These are phyloP conservation scores for Apophysomyces trapeziformis DNA, from an alignment of 371 early-diverging fungal species.

Conservation along the genomic window DNA sequence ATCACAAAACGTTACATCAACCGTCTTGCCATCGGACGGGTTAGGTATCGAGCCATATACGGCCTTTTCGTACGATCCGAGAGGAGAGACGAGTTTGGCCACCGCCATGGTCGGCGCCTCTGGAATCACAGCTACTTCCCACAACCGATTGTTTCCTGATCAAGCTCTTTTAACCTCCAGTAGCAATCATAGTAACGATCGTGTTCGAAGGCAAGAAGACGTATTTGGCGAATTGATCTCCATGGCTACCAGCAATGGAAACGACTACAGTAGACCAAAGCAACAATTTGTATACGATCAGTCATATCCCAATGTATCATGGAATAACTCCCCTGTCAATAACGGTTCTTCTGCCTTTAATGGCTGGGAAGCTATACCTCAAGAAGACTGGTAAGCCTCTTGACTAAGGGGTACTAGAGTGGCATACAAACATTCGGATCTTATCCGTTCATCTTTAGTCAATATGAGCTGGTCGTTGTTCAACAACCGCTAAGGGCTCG, in stretches of 20 bases:
- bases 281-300: conserved; percentile 1
- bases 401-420: background rate
- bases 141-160: background rate
- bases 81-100: background rate
- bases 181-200: background rate
- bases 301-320: background rate
- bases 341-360: background rate
- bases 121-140: background rate
- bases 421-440: conserved; percentile 7
- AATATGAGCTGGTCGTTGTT: conserved; percentile 38
- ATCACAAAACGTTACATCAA: background rate
- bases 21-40: background rate
- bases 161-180: background rate
- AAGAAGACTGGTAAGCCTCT: conserved; percentile 1
- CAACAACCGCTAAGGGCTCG: conserved; percentile 72
- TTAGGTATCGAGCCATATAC: background rate
- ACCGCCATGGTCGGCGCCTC: background rate
- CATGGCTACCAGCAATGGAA: conserved; percentile 4
- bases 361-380: background rate
- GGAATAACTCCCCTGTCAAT: background rate
- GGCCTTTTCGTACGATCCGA: background rate
- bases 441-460: conserved; percentile 5
- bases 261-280: background rate
- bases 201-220: conserved; percentile 1
- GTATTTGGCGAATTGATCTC: conserved; percentile 2